Conservation (phyloP, 176 grass and related monocot genomes). For the Alopecurus myosuroides region DNA sequence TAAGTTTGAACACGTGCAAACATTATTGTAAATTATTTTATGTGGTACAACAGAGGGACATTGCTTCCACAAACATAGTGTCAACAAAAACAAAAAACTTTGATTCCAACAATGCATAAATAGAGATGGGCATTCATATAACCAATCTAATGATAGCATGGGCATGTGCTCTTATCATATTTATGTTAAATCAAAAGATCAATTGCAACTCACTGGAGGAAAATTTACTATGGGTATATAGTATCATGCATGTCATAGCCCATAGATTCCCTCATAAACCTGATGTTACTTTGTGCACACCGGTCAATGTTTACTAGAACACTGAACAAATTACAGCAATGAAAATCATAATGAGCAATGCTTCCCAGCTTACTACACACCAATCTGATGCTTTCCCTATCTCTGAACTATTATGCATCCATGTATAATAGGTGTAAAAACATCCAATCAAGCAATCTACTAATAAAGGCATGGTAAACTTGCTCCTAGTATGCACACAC, state of each 20-base stretch:
- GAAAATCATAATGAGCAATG: not conserved
- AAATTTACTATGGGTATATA: not conserved
- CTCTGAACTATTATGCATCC: not conserved
- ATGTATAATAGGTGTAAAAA: not conserved
- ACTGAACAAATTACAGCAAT: not conserved
- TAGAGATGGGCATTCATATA: not conserved
- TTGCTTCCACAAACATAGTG: not conserved
- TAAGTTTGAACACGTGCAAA: not conserved
- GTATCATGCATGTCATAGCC: not conserved
- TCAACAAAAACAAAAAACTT: not conserved
- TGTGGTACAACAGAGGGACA: not conserved
- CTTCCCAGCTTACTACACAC: not conserved
- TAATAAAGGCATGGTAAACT: not conserved
- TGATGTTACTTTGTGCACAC: no score
- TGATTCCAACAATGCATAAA: not conserved
- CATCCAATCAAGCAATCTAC: not conserved
- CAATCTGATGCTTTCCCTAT: not conserved
- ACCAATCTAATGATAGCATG: not conserved
- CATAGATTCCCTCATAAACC: not conserved
- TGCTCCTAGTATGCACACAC: not conserved
- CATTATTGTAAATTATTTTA: not conserved
- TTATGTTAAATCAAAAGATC: not conserved
- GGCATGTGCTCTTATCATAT: not conserved
- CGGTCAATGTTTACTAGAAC: not conserved
- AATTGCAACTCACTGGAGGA: not conserved